Conservation (phyloP, 495 filamentous ascomycete genomes). For the Acidiella bohemica region DNA sequence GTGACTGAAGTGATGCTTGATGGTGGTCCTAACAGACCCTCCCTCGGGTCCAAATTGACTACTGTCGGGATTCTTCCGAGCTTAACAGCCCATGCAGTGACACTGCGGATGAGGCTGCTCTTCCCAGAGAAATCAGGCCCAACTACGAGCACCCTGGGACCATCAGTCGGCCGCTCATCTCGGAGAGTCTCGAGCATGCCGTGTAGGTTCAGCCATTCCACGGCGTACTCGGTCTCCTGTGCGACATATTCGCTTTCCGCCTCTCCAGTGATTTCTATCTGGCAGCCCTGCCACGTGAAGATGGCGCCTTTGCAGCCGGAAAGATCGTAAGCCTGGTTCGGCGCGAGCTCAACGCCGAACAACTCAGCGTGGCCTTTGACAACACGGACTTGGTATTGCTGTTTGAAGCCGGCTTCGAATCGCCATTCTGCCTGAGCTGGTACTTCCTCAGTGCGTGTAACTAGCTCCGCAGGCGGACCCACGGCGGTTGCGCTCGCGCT, state of each 20-base stretch:
- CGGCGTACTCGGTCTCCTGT: constrained; percentile 71
- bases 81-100: constrained; percentile 70
- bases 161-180: constrained; percentile 6
- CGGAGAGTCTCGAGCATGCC: constrained; percentile 63
- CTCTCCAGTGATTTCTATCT: constrained; percentile 56
- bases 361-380: constrained; percentile 76
- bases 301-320: constrained; percentile 72
- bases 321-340: constrained; percentile 69
- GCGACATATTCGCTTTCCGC: constrained; percentile 60
- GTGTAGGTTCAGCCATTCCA: constrained; percentile 69
- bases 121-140: constrained; percentile 75
- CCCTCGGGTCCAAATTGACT: constrained; percentile 72
- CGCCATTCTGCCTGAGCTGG: constrained; percentile 61
- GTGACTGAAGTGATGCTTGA: constrained; percentile 73
- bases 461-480: not conserved
- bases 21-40: constrained; percentile 75
- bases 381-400: constrained; percentile 37
- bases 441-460: constrained; percentile 23
- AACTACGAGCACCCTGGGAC: constrained; percentile 72
- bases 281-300: constrained; percentile 82
- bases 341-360: constrained; percentile 88
- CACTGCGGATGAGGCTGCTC: constrained; percentile 65
- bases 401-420: constrained; percentile 67
- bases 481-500: not conserved
- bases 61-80: constrained; percentile 65